Evolutionary conservation across 345 rosid genomes (phyloP), one percentile per base, ranked within the genome.

Genomic region (Camelina neglecta): DNA sequence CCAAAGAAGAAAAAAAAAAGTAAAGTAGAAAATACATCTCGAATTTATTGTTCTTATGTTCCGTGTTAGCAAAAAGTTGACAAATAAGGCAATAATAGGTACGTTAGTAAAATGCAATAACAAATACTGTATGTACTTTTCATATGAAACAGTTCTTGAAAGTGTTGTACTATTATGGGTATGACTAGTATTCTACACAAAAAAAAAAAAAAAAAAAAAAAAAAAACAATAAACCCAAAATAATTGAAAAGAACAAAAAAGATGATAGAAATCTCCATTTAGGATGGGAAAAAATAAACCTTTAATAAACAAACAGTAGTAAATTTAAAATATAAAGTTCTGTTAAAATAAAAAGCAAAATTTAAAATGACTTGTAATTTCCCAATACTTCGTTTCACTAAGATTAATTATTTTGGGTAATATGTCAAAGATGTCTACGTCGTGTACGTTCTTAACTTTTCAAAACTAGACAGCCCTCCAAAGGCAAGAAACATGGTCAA

Each of bases 401-500:
- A 59, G 20, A 56, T 41, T 15, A 67, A 61, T 21, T 11, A 4
- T 62, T 24, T 54, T 8, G 54, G 23, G 50, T 15, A 31, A 39
- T 63, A 41, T 16, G 29, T 39, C 60, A 60, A 47, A 31, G 13
- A 50, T 11, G 73, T 59, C 60, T 75, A 58, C 38, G 60, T 49
- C 42, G 23, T 38, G 36, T 26, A 26, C 31, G 31, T 39, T 75
- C 12, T 75, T 12, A 18, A 12, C 11, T 26, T 48, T 75, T 68
- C 55, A 50, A 60, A 68, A 68, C 47, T 38, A 59, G 53, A 75
- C 79, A 49, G 39, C 62, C 54, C 33, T 35, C 8, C 68, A 51
- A 60, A 20, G 54, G 26, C 38, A 60, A 60, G 55, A 75, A 29
- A 29, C 45, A 44, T 23, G 11, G 77, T 63, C 63, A 73, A 53